Base-by-base conservation (phyloP, 225 moss, liverwort and hornwort species). In the Anthoceros angustus region DNA sequence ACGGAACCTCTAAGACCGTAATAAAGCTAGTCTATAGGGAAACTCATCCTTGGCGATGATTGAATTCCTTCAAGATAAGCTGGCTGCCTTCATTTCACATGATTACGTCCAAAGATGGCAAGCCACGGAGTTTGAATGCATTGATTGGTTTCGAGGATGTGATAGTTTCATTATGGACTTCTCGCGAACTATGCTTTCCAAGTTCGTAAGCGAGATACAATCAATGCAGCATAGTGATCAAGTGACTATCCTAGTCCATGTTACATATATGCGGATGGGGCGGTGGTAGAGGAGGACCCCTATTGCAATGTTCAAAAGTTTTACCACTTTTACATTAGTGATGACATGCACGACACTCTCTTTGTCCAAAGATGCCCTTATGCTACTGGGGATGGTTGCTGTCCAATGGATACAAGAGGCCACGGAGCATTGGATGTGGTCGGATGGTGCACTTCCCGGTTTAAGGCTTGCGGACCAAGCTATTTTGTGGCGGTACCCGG, bases 401-500 rank as follows among this genome's bases (percentile, higher is more conserved):
- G 24, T 55, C 62, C 3, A 38, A 69, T 15, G 55, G 12, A 32
- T 32, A 32, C 40, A 10, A 61, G 12, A 41, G 41, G 4, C 12
- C 42, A 66, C 11, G 14, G 40, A 66, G 10, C 66, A 43, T 66
- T 43, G 8, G 66, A 43, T 66, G 0, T 43, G 42, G 66, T 16
- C 1, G 5, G 42, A 43, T 43, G 66, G 40, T 12, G 8, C 8
- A 5, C 55, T 5, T 7, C 55, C 6, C 20, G 41, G 40, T 66
- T 66, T 39, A 66, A 66, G 2, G 41, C 40, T 8, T 32, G 32
- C 32, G 0, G 9, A 18, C 24, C 49, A 3, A 25, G 61, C 12
- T 6, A 69, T 42, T 62, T 61, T 62, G 61, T 69, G 32, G 69
- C 32, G 10, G 42, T 66, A 66, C 7, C 66, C 66, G n/a, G n/a